A percentile compares a stretch with the other conserved stretches of the same genome.
These are phyloP conservation scores for Ogataea methanolica DNA, from an alignment of 805 yeast genomes.

Conservation along the genomic window DNA sequence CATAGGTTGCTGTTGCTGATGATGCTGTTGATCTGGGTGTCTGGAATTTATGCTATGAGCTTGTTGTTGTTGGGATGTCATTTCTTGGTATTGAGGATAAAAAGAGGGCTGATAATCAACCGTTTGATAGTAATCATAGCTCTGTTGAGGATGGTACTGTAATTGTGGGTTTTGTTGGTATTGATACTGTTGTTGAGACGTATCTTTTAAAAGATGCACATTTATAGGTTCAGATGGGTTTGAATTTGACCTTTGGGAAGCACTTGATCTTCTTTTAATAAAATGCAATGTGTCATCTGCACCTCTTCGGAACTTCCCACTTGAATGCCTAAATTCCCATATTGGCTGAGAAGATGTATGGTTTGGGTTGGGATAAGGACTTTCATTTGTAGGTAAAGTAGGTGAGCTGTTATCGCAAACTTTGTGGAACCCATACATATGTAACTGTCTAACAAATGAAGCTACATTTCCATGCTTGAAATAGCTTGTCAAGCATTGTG, in stretches of 20 bases:
- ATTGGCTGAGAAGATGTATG: conserved; percentile 26
- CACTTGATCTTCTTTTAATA: conserved; percentile 45
- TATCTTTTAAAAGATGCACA: conserved; percentile 1
- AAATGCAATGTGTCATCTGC: conserved; percentile 40
- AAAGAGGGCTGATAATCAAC: conserved; percentile 16
- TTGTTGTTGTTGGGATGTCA: conserved; percentile 5
- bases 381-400: conserved; percentile 9
- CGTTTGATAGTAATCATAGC: conserved; percentile 14
- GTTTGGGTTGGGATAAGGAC: neutral
- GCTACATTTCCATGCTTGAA: conserved; percentile 95
- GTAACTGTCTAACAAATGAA: conserved; percentile 87
- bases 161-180: conserved; percentile 8
- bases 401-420: conserved; percentile 41
- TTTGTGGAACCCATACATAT: conserved; percentile 96
- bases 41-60: conserved; percentile 2
- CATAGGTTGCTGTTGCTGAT: conserved; percentile 3
- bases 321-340: conserved; percentile 55
- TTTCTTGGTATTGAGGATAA: conserved; percentile 14
- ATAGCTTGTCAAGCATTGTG: conserved; percentile 58
- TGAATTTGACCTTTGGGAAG: conserved; percentile 21
- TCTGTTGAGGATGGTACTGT: conserved; percentile 3
- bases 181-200: conserved; percentile 7
- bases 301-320: conserved; percentile 45
- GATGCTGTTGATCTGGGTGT: neutral
- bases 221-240: neutral